Base-by-base conservation (phyloP, 2,329 filamentous ascomycete genomes). In the Cercospora beticola region DNA sequence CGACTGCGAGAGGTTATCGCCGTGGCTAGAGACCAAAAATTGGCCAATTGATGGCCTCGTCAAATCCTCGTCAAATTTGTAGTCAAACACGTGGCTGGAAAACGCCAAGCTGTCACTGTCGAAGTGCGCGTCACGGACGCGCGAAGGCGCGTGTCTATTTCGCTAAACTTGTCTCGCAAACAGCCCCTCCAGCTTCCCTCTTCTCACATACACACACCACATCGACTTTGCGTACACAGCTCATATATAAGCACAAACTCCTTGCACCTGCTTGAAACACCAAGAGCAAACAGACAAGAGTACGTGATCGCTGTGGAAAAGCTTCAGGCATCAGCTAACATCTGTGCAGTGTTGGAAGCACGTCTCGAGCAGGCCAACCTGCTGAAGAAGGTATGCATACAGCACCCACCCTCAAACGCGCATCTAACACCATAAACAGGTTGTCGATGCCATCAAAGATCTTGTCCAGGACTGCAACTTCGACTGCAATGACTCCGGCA, bases 401-500 rank as follows among this genome's bases (percentile, higher is more conserved):
- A 36, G 52, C 23, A 28, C n/a, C 4, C 23, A 21, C 16, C 21
- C 2, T 6, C 26, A 14, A 18, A 10, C 16, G 8, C 21, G 5
- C 12, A 5, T 12, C 74, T 79, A 66, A 72, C 65, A 56, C 67
- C 6, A n/a, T 57, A 21, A 60, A 18, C 74, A 97, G 93, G 92
- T 98, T 72, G 94, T 99, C 78, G 96, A 99, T 81, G 93, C 96
- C 76, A 97, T 99, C 89, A 98, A 97, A 84, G 95, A 99, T 78
- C 89, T 99, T 62, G 95, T 99, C 64, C 95, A 98, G 83, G 95
- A 99, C 85, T 99, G 95, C 90, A 99, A 99, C 85, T 99, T 99
- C 85, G 95, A 99, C 87, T 99, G 96, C 91, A 99, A 98, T 91
- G 96, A 99, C 87, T 94, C 93, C 65, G 95, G 95, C 71, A 95